Conservation (phyloP, 768 basidiomycete species). For the Pleurotus tuber-regium region DNA sequence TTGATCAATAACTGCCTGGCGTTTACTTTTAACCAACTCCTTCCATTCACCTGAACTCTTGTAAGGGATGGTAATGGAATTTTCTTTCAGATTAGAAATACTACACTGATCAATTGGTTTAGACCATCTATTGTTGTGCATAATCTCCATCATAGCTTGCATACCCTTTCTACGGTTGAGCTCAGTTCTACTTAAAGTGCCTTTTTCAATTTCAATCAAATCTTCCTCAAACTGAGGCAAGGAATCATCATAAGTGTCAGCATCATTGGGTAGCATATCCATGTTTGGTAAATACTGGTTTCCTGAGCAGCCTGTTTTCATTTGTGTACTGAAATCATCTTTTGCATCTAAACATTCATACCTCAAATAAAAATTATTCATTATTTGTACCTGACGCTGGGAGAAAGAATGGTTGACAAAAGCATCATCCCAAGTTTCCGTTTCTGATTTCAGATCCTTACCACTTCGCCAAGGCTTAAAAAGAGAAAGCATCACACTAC, state of each 20-base stretch:
- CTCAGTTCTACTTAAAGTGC: neutral
- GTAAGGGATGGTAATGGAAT: neutral
- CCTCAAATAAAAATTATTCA: conserved; percentile 28
- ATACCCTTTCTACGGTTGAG: neutral
- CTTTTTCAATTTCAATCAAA: neutral
- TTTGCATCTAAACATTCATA: conserved; percentile 35
- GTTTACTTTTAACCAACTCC: neutral
- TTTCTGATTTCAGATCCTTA: conserved; percentile 18
- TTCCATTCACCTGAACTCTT: neutral
- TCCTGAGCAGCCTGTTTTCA: neutral
- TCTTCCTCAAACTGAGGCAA: neutral
- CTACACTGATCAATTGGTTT: neutral
- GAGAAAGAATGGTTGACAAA: conserved; percentile 19
- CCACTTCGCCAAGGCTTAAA: conserved; percentile 29
- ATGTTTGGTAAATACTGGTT: neutral
- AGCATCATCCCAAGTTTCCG: conserved; percentile 23
- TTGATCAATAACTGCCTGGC: neutral
- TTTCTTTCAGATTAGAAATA: neutral
- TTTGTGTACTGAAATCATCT: conserved; percentile 26
- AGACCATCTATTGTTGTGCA: conserved; percentile 2
- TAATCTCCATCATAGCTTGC: neutral
- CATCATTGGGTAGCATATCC: neutral
- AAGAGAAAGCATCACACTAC: conserved; percentile 26
- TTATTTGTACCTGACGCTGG: conserved; percentile 14
- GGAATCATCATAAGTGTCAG: neutral